Percentiles rank a stretch among this genome's conserved stretches.
Evolutionary conservation across 371 early-diverging fungal genomes (phyloP).

Genomic region (Circinella umbellata): DNA sequence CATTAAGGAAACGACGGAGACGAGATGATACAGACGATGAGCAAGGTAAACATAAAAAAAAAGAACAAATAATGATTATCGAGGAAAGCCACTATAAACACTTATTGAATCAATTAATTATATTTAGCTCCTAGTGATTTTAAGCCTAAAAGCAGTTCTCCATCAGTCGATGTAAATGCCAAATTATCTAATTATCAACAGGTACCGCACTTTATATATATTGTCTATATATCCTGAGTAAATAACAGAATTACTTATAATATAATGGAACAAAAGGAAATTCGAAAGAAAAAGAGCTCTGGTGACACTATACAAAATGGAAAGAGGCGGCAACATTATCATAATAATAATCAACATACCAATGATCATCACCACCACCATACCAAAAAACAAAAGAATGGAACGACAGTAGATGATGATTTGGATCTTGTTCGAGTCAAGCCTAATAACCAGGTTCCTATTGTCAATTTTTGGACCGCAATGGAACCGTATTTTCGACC

Average conservation of each 20-base stretch:
- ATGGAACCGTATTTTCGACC: slow-evolving; percentile 85
- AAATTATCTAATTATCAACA: slow-evolving; percentile 6
- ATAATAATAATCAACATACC: not conserved
- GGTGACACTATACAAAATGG: not conserved
- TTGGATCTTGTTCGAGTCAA: slow-evolving; percentile 50
- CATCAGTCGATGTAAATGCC: not conserved
- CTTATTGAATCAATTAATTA: not conserved
- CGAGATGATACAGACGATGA: slow-evolving; percentile 36
- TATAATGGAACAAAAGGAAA: not conserved
- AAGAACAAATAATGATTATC: too few relatives aligned
- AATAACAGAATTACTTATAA: too few relatives aligned
- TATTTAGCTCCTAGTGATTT: not conserved
- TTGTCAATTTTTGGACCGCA: slow-evolving; percentile 79
- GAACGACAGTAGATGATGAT: slow-evolving; percentile 23
- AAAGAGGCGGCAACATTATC: slow-evolving; percentile 4
- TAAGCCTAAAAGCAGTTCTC: not conserved
- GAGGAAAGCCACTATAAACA: too few relatives aligned
- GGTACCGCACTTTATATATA: not conserved
- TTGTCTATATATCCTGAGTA: not conserved
- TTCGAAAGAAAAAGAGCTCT: not conserved
- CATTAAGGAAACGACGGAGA: slow-evolving; percentile 33
- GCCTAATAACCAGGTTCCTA: slow-evolving; percentile 75
- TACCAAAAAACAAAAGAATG: slow-evolving; percentile 13
- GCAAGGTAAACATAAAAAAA: not conserved
- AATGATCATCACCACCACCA: slow-evolving; percentile 7